A percentile compares a stretch with the other conserved stretches of the same genome.
These are phyloP conservation scores for Termitomyces sp. DNA, from an alignment of 768 basidiomycete species.

Conservation along the genomic window DNA sequence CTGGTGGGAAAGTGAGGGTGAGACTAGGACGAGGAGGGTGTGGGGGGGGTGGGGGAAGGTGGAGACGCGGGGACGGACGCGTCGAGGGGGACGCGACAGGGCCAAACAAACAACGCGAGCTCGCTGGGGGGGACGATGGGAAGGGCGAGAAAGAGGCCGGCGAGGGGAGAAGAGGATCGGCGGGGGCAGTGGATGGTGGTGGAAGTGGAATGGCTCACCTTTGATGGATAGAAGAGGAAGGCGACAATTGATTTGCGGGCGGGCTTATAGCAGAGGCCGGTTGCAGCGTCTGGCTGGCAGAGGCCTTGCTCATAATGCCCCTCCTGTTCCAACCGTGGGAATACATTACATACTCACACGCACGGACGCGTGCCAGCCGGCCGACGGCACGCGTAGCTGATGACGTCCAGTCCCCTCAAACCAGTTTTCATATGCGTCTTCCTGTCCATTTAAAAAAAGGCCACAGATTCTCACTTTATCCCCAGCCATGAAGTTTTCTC, in stretches of 20 bases:
- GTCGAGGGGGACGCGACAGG: slow-evolving; percentile 8
- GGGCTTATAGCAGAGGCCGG: slow-evolving; percentile 2
- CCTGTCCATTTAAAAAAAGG: background rate
- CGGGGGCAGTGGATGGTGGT: background rate
- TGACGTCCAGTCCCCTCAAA: background rate
- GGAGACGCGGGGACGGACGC: slow-evolving; percentile 6
- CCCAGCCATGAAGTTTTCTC: slow-evolving; percentile 2
- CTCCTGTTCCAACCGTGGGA: slow-evolving; percentile 10
- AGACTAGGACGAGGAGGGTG: background rate
- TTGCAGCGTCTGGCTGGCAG: slow-evolving; percentile 7
- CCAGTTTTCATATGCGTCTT: background rate
- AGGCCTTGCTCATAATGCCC: background rate
- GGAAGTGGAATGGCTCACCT: background rate
- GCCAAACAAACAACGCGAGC: slow-evolving; percentile 15
- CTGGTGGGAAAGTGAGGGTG: slow-evolving; percentile 25
- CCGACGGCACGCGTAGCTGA: too few species aligned
- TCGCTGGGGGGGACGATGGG: slow-evolving; percentile 3
- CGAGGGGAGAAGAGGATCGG: background rate
- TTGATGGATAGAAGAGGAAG: too few species aligned
- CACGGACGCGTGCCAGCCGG: too few species aligned
- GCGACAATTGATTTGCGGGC: background rate
- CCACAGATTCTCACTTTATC: too few species aligned
- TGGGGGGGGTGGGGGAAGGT: background rate
- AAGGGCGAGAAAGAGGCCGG: background rate
- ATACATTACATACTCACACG: slow-evolving; percentile 2